Evolutionary conservation across 2,329 filamentous ascomycete species (phyloP).

Genomic region (Pseudopyrenochaeta lycopersici): DNA sequence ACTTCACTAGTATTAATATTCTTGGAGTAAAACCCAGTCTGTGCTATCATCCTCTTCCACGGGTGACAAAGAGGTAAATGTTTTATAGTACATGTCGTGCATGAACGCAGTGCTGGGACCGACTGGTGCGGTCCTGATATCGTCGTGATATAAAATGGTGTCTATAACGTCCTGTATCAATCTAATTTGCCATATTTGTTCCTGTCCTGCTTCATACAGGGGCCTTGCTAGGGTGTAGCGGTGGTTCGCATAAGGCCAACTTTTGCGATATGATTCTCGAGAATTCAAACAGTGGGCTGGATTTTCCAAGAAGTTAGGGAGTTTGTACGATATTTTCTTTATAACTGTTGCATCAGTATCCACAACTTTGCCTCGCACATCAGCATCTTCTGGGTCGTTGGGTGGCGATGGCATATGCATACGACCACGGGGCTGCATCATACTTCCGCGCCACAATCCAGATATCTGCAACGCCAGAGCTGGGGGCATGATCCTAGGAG

Average conservation of each 20-base stretch:
- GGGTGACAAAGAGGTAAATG: background rate
- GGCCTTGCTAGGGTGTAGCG: background rate
- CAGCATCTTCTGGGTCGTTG: background rate
- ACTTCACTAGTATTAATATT: too few relatives aligned
- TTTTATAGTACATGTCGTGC: background rate
- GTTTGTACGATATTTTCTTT: background rate
- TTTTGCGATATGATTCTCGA: background rate
- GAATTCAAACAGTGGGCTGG: background rate
- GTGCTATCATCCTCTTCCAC: background rate
- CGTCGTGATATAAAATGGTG: background rate
- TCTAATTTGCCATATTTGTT: background rate
- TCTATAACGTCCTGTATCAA: background rate
- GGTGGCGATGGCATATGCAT: background rate
- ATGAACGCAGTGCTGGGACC: background rate
- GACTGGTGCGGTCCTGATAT: background rate
- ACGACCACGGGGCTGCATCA: background rate
- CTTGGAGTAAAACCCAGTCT: background rate
- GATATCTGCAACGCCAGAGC: background rate
- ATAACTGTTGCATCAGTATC: background rate
- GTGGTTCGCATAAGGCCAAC: background rate
- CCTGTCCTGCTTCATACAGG: too few relatives aligned
- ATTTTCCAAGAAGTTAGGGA: background rate
- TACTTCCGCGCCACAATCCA: background rate
- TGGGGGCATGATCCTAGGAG: background rate
- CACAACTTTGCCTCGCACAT: background rate